A percentile compares a stretch with the other conserved stretches of the same genome.
phyloP scores from a whole-genome alignment of 2,329 filamentous ascomycete genomes.

The Aspergillus quadrilineatus region DNA sequence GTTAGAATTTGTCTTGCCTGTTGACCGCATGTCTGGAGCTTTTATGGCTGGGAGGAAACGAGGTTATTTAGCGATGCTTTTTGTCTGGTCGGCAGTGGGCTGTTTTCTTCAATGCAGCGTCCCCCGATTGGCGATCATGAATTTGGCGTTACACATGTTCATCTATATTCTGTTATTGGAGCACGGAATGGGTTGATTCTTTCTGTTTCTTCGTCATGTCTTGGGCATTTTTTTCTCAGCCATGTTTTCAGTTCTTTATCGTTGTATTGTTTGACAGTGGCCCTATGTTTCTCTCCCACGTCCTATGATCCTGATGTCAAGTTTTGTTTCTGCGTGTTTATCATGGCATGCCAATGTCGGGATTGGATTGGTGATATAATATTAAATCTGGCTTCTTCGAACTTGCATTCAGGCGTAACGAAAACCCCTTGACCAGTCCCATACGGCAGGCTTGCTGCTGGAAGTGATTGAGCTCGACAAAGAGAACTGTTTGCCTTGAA shows the following conservation, averaged over 20 bases:
- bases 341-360: neutral
- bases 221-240: neutral
- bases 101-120: conserved; percentile 3
- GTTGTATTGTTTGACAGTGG: neutral
- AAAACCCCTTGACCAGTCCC: neutral
- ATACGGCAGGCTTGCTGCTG: neutral
- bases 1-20: neutral
- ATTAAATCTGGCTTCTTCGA: neutral
- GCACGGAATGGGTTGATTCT: neutral
- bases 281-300: neutral
- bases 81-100: neutral
- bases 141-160: conserved; percentile 1
- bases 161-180: neutral
- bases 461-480: neutral
- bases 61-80: neutral
- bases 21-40: conserved; percentile 4
- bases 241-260: neutral
- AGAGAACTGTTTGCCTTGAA: conserved; percentile 3
- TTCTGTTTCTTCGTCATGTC: neutral
- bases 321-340: conserved; percentile 3
- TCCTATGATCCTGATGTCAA: neutral
- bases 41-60: neutral
- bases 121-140: conserved; percentile 7
- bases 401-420: neutral
- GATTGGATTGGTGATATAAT: conserved; percentile 2